Evolutionary conservation across 116 monocot species (phyloP), one percentile per base, ranked within the genome.

Genomic region (Iris pallida): DNA sequence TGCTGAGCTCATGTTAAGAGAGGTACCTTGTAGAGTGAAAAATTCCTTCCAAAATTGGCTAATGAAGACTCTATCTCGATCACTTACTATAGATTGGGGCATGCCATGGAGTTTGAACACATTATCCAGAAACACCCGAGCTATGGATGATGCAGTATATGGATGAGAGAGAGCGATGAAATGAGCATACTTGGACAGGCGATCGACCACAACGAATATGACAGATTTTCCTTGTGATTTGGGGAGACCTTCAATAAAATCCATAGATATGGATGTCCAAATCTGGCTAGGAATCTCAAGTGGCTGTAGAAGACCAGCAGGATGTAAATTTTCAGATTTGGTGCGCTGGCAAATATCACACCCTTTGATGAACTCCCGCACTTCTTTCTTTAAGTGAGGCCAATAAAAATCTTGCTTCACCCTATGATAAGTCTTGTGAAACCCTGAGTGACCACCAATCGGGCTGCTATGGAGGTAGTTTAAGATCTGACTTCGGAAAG

Each of bases 231-330:
- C n/a, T 4, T 12, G 13, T n/a, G 54, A 54, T 14, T 14, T n/a
- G 12, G 54, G 58, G 5, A 58, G 20, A 1, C 58, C 58, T 20
- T 58, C 58, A 20, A 58, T 58, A 20, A 58, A 58, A 43, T 73
- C 73, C 20, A 73, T 73, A 1, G 63, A 48, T 3, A 71, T 47
- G 16, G 12, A 12, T n/a, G 46, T 12, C 71, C 71, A 71, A 8
- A 30, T 15, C 0, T 11, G 16, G 0, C 12, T 9, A 30, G 62
- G 61, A 51, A 72, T 17, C 40, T 17, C 12, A 5, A 72, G 52
- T 6, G 61, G 72, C 52, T 72, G 72, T 4, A 72, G 49, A n/a
- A 72, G 41, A 14, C 72, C 72, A 12, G 72, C 16, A 18, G 16
- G 20, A 13, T 52, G 43, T 42, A 56, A 16, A 69, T 69, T 54